Conservation (phyloP, 2,329 filamentous ascomycete genomes). For the Massarina eburnea region DNA sequence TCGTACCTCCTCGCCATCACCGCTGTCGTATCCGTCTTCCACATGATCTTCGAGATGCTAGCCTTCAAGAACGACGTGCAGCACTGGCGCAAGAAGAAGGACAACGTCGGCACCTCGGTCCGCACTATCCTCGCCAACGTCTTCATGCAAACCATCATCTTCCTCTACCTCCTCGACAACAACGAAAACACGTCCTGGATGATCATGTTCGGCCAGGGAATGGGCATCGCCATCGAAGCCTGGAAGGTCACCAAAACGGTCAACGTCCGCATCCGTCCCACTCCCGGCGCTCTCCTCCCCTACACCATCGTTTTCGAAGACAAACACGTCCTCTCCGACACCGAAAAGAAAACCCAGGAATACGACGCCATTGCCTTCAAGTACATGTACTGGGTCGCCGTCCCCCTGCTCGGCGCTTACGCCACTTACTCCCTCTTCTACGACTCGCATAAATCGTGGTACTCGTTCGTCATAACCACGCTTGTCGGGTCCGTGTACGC, state of each 20-base stretch:
- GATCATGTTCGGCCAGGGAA: conserved; percentile 90
- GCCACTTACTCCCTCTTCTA: conserved; percentile 89
- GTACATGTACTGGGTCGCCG: conserved; percentile 90
- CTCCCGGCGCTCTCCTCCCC: conserved; percentile 70
- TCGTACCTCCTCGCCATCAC: conserved; percentile 86
- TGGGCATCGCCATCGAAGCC: conserved; percentile 75
- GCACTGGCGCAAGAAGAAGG: conserved; percentile 99
- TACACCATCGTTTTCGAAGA: conserved; percentile 87
- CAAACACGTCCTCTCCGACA: conserved; percentile 93
- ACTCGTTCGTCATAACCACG: conserved; percentile 92
- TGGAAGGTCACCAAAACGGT: conserved; percentile 99
- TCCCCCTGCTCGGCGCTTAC: conserved; percentile 86
- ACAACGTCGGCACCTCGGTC: conserved; percentile 94
- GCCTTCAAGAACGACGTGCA: conserved; percentile 97
- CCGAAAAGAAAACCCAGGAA: conserved; percentile 96
- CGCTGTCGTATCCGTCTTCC: conserved; percentile 78
- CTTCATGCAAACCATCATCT: conserved; percentile 95
- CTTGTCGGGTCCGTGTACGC: conserved; percentile 96
- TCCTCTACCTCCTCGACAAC: conserved; percentile 96
- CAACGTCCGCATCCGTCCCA: conserved; percentile 76
- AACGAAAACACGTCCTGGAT: conserved; percentile 98
- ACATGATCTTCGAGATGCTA: conserved; percentile 93
- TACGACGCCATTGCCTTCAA: conserved; percentile 98
- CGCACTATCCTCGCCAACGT: conserved; percentile 96
- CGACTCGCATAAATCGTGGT: conserved; percentile 96